Evolutionary conservation across 495 filamentous ascomycete species (phyloP).

Genomic region (Aspergillus coremiiformis): DNA sequence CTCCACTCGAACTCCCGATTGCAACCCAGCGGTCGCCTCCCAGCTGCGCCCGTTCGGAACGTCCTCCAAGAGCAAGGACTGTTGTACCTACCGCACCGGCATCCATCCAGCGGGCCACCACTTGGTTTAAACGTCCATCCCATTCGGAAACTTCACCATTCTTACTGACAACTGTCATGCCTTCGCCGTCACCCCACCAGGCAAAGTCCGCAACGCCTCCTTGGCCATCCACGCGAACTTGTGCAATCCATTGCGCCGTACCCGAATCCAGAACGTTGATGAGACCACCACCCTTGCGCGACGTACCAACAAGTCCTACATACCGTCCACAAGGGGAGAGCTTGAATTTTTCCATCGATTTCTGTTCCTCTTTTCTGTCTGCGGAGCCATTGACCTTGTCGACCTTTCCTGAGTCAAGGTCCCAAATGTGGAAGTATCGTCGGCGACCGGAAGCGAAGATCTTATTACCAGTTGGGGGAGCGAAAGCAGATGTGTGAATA

Average conservation of each 20-base stretch:
- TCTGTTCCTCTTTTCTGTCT: constrained; percentile 70
- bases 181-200: constrained; percentile 82
- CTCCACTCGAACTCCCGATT: constrained; percentile 72
- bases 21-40: constrained; percentile 87
- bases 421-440: constrained; percentile 91
- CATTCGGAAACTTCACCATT: constrained; percentile 93
- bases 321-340: constrained; percentile 78
- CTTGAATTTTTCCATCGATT: constrained; percentile 83
- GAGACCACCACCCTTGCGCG: constrained; percentile 74
- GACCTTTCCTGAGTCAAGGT: constrained; percentile 69
- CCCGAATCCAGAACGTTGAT: constrained; percentile 75
- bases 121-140: constrained; percentile 54
- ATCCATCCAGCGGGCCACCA: constrained; percentile 78
- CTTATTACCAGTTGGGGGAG: constrained; percentile 36
- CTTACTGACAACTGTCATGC: constrained; percentile 69
- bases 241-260: constrained; percentile 83
- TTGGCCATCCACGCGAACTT: constrained; percentile 73
- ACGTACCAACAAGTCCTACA: constrained; percentile 69
- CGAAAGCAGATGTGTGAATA: constrained; percentile 71
- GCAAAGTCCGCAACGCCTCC: constrained; percentile 81
- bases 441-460: constrained; percentile 82
- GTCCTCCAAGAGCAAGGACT: constrained; percentile 68
- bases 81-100: constrained; percentile 85
- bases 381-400: constrained; percentile 71
- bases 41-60: constrained; percentile 46